Conservation (phyloP, 768 basidiomycete genomes). For the Strobilomyces dryophilus region DNA sequence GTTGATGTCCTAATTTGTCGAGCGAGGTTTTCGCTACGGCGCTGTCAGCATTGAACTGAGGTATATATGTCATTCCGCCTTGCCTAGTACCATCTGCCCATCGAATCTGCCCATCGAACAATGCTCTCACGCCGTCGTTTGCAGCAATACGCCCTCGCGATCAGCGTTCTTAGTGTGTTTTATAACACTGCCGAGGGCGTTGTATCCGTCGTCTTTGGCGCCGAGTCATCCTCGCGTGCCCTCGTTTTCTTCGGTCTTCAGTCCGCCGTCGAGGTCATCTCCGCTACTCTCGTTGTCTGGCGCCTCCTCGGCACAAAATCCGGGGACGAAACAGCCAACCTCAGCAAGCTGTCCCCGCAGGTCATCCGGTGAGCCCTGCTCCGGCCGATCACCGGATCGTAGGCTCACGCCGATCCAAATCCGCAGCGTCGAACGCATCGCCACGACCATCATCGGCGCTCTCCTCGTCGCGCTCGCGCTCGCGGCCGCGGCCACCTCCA, state of each 20-base stretch:
- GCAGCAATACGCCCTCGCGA: constrained; percentile 37
- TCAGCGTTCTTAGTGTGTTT: constrained; percentile 40
- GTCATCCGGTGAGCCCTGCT: constrained; percentile 11
- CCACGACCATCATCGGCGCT: constrained; percentile 33
- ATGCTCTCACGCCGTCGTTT: constrained; percentile 17
- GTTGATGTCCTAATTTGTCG: no score
- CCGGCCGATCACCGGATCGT: no score
- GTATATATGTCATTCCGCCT: no score
- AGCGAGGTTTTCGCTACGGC: no score
- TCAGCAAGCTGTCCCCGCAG: background rate
- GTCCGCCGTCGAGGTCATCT: constrained; percentile 43
- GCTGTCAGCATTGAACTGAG: no score
- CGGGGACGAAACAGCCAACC: constrained; percentile 30
- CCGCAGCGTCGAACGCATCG: constrained; percentile 33
- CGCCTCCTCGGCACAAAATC: constrained; percentile 33
- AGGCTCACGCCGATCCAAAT: background rate
- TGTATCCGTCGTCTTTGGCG: constrained; percentile 41
- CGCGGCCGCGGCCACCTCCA: constrained; percentile 34
- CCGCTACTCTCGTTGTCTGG: constrained; percentile 43
- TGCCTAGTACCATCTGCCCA: no score
- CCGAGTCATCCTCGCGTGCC: constrained; percentile 39
- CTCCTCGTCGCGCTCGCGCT: constrained; percentile 36
- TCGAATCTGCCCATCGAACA: constrained; percentile 15
- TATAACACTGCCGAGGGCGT: constrained; percentile 39
- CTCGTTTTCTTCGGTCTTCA: constrained; percentile 48